phyloP scores from a whole-genome alignment of 106 monocot species.

The Dendrobium huoshanense region DNA sequence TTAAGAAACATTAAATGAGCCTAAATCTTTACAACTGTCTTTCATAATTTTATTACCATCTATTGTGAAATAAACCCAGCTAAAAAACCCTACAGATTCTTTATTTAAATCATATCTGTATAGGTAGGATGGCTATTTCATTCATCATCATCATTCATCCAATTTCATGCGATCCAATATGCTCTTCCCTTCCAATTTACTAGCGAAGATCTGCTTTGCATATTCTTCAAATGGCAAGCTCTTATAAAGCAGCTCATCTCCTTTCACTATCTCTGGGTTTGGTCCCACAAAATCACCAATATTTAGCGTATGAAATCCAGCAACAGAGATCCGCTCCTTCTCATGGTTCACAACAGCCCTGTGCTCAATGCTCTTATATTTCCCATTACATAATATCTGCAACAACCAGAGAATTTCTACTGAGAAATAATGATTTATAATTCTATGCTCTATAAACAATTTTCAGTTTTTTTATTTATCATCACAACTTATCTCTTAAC shows the following conservation, averaged over 20 bases:
- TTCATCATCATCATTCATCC: not conserved
- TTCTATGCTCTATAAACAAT: not conserved
- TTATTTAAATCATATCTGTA: too few relatives aligned
- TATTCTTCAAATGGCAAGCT: conserved; percentile 17
- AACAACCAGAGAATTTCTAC: not conserved
- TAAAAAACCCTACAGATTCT: too few relatives aligned
- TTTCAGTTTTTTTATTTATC: not conserved
- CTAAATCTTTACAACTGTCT: too few relatives aligned
- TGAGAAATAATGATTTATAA: not conserved
- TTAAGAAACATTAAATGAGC: too few relatives aligned
- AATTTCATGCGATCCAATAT: conserved; percentile 9
- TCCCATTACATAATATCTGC: conserved; percentile 20
- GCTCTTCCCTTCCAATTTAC: conserved; percentile 29
- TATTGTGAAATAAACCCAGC: too few relatives aligned
- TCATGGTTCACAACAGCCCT: conserved; percentile 15
- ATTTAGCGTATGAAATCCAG: conserved; percentile 8
- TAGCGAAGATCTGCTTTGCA: conserved; percentile 5
- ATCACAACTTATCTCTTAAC: not conserved
- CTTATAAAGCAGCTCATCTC: conserved; percentile 1
- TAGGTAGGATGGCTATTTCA: not conserved
- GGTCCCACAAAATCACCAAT: conserved; percentile 5
- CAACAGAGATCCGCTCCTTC: conserved; percentile 16
- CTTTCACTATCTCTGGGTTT: conserved; percentile 7
- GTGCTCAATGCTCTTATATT: conserved; percentile 26
- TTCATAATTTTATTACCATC: too few relatives aligned